Base-by-base conservation (phyloP, 768 basidiomycete species). In the Pleurotus tuber-regium region DNA sequence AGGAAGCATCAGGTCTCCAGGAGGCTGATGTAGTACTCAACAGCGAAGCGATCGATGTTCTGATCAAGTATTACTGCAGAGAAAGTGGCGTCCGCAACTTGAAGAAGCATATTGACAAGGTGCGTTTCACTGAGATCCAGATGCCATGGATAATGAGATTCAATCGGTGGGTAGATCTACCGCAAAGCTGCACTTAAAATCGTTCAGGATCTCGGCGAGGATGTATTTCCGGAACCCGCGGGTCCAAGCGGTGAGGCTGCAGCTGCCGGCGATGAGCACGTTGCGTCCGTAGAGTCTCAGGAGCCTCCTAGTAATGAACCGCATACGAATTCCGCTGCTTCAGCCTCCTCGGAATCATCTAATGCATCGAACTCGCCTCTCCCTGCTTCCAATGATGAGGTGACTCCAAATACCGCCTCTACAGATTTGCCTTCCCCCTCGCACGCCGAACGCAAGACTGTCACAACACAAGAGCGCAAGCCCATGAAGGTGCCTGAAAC, bases 21-120 rank as follows among this genome's bases (percentile, higher is more conserved):
- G 77, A 82, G 14, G 91, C 89, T 1, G 89, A 97, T 63, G 89
- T 99, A 3, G 67, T 78, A 48, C 72, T 99, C 12, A 86, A 91
- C 16, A 76, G 81, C 4, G 75, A 80, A 8, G 83, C 94, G 0
- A 85, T 98, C 39, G 92, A 95, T 58, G 71, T 82, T 9, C 77
- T 99, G 47, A 98, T 99, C 72, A 89, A 95, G 65, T 98, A 94
- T 67, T 98, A 98, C 68, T 95, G 92, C 65, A 80, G 97, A 19
- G 97, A 99, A 73, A 96, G 92, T 59, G 97, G 97, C 38, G 97
- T 99, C 25, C 77, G 97, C 43, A 93, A 94, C 63, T 63, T 99
- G 65, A 98, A 98, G 84, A 98, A 99, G 71, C 90, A 95, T 61
- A 96, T 99, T 50, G 96, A 99, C 63, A 98, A 98, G 84, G 93